Base-by-base conservation (phyloP, 257 asterid genomes). In the Echites panduratus region DNA sequence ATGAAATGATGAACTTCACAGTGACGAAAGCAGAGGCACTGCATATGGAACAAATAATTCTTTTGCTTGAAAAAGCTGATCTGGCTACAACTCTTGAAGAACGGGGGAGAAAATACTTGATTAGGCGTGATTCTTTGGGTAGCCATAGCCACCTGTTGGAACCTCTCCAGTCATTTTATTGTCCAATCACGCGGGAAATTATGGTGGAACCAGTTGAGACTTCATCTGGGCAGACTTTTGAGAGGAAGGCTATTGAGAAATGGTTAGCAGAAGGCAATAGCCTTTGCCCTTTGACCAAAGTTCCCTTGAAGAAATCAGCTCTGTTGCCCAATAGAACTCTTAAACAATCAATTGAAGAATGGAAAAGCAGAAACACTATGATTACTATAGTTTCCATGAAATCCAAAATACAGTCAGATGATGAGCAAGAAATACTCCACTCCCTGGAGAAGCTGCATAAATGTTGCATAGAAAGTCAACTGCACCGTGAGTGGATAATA, bases 211-310 rank as follows among this genome's bases (percentile, higher is more conserved):
- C 68, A 16, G 68, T 63, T 47, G 68, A 63, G 26, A 35, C 47
- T 63, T 19, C 24, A 8, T 35, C 26, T 35, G 68, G 68, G 6
- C 68, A 63, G 45, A 63, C 68, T 32, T 63, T 32, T 35, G 68
- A 63, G 48, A 63, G 48, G 43, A 63, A 35, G 45, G 68, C 68
- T 9, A 63, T 63, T 12, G 68, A 63, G 26, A 63, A 19, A 63
- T 63, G 68, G 68, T 63, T 63, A 19, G 47, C 44, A 17, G 68
- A 63, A 17, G 68, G 45, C 45, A 63, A 63, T 61, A 61, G 66
- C 2, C 26, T 63, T 32, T 63, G 68, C 43, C 68, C 68, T 26
- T 32, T 63, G 68, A 63, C 68, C 13, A 32, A 32, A 19, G 11
- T 14, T 35, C 68, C 68, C 13, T 63, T 63, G 68, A 35, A 35